A percentile compares a stretch with the other conserved stretches of the same genome.
Evolutionary conservation across 2,329 filamentous ascomycete species (phyloP).

Genomic region (Leptoxyphium fumago): DNA sequence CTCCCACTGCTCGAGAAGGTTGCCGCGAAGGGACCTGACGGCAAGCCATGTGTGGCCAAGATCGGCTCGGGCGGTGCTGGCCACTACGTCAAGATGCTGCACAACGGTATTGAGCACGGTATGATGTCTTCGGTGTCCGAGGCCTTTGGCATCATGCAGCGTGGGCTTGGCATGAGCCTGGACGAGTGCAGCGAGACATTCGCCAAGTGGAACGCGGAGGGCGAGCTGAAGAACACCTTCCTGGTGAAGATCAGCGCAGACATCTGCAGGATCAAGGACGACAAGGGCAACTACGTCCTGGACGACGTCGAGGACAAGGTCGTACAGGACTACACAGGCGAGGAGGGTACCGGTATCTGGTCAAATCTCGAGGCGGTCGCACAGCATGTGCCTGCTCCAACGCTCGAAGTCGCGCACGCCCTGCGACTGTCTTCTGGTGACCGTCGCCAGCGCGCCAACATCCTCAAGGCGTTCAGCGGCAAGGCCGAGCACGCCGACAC

Average conservation of each 20-base stretch:
- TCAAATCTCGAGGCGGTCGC: conserved; percentile 46
- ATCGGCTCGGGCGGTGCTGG: conserved; percentile 50
- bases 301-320: conserved; percentile 54
- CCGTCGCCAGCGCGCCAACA: conserved; percentile 38
- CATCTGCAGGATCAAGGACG: conserved; percentile 41
- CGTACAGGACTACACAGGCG: conserved; percentile 51
- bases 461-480: conserved; percentile 30
- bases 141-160: conserved; percentile 48
- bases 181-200: conserved; percentile 48
- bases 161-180: conserved; percentile 42
- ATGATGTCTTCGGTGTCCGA: conserved; percentile 54
- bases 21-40: conserved; percentile 46
- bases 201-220: conserved; percentile 43
- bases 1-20: conserved; percentile 47
- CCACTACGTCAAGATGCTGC: conserved; percentile 63
- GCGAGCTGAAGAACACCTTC: conserved; percentile 45
- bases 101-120: conserved; percentile 60
- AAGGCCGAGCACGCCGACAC: not conserved
- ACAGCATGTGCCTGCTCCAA: conserved; percentile 49
- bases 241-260: conserved; percentile 48
- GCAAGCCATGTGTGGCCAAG: conserved; percentile 44
- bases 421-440: conserved; percentile 50
- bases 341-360: conserved; percentile 55
- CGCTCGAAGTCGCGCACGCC: conserved; percentile 47
- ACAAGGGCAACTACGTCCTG: conserved; percentile 32